A percentile compares a stretch with the other conserved stretches of the same genome.
These are phyloP conservation scores for Cucurbita maxima DNA, from an alignment of 306 rosid species.

Conservation along the genomic window DNA sequence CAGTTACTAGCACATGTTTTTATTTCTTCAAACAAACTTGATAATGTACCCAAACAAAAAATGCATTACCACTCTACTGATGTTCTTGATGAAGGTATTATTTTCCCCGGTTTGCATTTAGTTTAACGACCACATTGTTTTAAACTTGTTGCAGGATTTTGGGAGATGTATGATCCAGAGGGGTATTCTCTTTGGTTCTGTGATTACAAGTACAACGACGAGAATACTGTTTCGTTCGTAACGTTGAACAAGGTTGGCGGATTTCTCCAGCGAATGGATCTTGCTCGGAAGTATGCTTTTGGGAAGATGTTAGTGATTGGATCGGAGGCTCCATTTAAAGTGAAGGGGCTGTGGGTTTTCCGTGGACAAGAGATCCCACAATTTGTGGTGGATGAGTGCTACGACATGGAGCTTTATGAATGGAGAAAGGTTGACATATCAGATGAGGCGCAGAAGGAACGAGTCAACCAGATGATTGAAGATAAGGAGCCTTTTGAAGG, in stretches of 20 bases:
- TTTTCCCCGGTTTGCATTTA: conserved; percentile 58
- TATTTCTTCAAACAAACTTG: neutral
- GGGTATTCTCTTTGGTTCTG: conserved; percentile 3
- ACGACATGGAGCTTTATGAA: conserved; percentile 77
- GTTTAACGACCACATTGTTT: conserved; percentile 33
- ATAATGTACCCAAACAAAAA: neutral
- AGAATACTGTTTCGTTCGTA: neutral
- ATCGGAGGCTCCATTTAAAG: conserved; percentile 50
- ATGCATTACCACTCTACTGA: neutral
- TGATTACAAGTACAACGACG: neutral
- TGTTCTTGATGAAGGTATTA: conserved; percentile 7
- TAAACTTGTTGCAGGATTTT: conserved; percentile 30
- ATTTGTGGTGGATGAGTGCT: conserved; percentile 71
- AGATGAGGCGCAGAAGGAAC: neutral
- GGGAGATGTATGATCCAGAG: conserved; percentile 4
- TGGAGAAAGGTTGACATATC: conserved; percentile 64
- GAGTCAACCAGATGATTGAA: conserved; percentile 1
- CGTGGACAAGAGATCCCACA: conserved; percentile 67
- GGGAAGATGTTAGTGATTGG: conserved; percentile 2
- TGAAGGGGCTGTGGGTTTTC: conserved; percentile 82
- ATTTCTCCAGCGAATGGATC: conserved; percentile 1
- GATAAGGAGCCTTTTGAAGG: conserved; percentile 2
- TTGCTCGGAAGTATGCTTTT: neutral
- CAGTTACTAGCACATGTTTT: neutral
- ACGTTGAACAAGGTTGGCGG: conserved; percentile 1